Evolutionary conservation across 1,284 basidiomycete species (phyloP).

Genomic region (Coniferiporia weirii): DNA sequence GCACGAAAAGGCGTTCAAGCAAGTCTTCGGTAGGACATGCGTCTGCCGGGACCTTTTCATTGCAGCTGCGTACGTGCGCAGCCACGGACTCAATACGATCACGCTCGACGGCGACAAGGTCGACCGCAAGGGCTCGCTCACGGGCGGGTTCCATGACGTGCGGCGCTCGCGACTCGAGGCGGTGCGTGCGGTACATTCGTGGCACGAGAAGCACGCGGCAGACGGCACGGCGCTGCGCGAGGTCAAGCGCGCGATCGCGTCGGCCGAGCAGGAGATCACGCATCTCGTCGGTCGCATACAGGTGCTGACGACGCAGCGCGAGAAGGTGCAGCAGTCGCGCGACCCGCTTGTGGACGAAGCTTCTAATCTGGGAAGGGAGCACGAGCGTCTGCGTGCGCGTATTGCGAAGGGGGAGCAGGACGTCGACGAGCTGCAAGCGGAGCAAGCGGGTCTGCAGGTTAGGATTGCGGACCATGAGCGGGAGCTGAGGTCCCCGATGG

Average conservation of each 20-base stretch:
- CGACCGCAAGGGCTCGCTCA: conserved; percentile 92
- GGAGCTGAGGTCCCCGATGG: conserved; percentile 77
- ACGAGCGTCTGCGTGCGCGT: conserved; percentile 62
- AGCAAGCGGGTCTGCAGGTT: conserved; percentile 54
- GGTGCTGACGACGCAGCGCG: conserved; percentile 64
- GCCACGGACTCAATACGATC: conserved; percentile 93
- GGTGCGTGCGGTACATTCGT: conserved; percentile 73
- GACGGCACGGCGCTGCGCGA: conserved; percentile 66
- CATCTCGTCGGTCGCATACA: conserved; percentile 71
- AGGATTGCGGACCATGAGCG: conserved; percentile 60
- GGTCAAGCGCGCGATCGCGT: conserved; percentile 64
- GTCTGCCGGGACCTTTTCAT: conserved; percentile 91
- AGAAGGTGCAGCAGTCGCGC: conserved; percentile 65
- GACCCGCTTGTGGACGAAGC: conserved; percentile 67
- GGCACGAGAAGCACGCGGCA: conserved; percentile 69
- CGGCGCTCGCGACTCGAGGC: conserved; percentile 87
- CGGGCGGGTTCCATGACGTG: conserved; percentile 94
- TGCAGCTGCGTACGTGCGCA: conserved; percentile 92
- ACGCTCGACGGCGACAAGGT: conserved; percentile 98
- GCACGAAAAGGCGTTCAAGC: conserved; percentile 85
- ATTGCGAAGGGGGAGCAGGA: conserved; percentile 64
- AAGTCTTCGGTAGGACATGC: conserved; percentile 98
- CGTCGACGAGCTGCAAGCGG: conserved; percentile 67
- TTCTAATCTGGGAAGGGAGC: conserved; percentile 58
- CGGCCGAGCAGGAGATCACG: conserved; percentile 87